Conservation (phyloP, 2,329 filamentous ascomycete species). For the Madurella mycetomatis region DNA sequence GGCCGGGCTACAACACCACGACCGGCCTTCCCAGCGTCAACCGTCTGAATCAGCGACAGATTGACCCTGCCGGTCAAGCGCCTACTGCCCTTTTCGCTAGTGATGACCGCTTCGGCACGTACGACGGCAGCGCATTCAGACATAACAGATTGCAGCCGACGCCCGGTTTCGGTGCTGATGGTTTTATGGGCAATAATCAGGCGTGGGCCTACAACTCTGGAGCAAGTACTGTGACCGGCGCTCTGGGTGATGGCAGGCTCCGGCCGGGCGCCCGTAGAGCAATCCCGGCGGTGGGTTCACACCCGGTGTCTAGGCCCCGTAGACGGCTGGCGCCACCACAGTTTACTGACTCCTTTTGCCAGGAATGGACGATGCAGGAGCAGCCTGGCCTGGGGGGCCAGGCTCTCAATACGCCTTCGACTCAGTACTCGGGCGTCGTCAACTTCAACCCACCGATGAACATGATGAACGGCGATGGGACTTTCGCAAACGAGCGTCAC, state of each 20-base stretch:
- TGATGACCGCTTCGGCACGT: conserved; percentile 29
- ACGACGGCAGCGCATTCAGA: conserved; percentile 28
- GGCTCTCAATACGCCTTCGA: conserved; percentile 23
- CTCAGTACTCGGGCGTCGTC: conserved; percentile 21
- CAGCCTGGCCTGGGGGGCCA: conserved; percentile 25
- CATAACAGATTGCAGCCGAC: conserved; percentile 24
- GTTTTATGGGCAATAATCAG: conserved; percentile 27
- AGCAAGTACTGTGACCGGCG: conserved; percentile 29
- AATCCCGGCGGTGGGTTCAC: conserved; percentile 21
- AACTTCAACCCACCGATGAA: conserved; percentile 22
- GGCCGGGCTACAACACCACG: conserved; percentile 30
- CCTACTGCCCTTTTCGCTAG: conserved; percentile 23
- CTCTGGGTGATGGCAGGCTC: conserved; percentile 25
- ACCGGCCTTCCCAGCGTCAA: conserved; percentile 24
- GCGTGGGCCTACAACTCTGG: conserved; percentile 30
- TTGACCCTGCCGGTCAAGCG: conserved; percentile 26
- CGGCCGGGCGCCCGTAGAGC: conserved; percentile 24
- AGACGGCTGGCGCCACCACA: background rate
- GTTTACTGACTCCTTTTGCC: background rate
- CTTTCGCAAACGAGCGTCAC: conserved; percentile 22
- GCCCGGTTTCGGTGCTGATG: conserved; percentile 23
- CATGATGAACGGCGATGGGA: conserved; percentile 23
- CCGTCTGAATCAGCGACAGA: conserved; percentile 29
- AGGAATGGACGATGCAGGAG: conserved; percentile 28
- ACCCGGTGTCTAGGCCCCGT: background rate